Percentiles rank a stretch among this genome's conserved stretches.
Conservation (phyloP, 768 basidiomycete species). For the Boletus rex-veris region DNA sequence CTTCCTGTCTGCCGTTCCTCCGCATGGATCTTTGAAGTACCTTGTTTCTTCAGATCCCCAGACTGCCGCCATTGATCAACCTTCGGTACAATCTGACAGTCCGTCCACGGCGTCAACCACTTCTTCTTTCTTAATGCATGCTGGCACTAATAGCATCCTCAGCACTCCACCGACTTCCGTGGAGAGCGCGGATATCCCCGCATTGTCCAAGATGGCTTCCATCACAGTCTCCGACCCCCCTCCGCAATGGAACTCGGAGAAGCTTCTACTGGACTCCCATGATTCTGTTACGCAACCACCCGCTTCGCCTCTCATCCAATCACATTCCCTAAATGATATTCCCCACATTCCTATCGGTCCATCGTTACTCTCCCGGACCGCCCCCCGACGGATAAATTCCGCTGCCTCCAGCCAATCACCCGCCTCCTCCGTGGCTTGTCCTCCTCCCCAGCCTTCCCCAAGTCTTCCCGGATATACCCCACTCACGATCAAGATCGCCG, state of each 20-base stretch:
- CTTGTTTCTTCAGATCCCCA: constrained; percentile 3
- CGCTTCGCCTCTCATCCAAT: constrained; percentile 26
- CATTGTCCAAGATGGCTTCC: constrained; percentile 33
- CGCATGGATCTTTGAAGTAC: constrained; percentile 7
- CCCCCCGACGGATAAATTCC: constrained; percentile 35
- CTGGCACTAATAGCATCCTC: constrained; percentile 31
- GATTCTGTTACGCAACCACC: constrained; percentile 3
- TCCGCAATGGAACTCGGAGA: not conserved
- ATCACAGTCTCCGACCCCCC: constrained; percentile 15
- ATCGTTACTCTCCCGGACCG: constrained; percentile 65
- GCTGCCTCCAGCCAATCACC: constrained; percentile 19
- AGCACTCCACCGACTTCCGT: constrained; percentile 59
- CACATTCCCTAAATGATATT: constrained; percentile 15
- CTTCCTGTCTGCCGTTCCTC: constrained; percentile 9
- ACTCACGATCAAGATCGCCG: constrained; percentile 89
- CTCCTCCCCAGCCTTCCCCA: constrained; percentile 23
- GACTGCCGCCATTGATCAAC: constrained; percentile 2
- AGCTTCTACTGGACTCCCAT: not conserved
- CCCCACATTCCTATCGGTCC: constrained; percentile 35
- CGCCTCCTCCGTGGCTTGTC: constrained; percentile 18
- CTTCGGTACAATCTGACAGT: constrained; percentile 35
- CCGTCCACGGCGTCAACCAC: constrained; percentile 32
- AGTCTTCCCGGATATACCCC: constrained; percentile 32
- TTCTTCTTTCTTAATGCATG: constrained; percentile 46
- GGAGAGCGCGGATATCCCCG: constrained; percentile 36